Conservation (phyloP, 2,329 filamentous ascomycete genomes). For the Emmonsiellopsis sp. region DNA sequence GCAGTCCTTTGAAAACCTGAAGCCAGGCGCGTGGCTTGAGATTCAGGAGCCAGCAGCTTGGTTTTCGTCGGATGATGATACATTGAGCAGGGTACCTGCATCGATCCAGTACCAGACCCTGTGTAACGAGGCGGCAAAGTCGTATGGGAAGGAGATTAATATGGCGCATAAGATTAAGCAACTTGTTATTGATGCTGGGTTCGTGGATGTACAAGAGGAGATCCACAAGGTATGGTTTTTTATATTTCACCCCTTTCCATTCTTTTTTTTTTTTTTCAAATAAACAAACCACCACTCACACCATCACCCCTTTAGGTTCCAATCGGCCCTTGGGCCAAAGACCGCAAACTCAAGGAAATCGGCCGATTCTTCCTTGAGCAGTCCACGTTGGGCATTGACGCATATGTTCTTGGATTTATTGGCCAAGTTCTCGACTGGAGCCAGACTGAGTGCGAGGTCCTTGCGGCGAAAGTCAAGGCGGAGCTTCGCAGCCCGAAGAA, state of each 20-base stretch:
- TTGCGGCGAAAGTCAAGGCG: slow-evolving; percentile 23
- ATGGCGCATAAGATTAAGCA: slow-evolving; percentile 17
- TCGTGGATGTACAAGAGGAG: slow-evolving; percentile 22
- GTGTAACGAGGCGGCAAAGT: slow-evolving; percentile 14
- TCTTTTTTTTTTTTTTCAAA: background rate
- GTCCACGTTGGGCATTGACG: slow-evolving; percentile 16
- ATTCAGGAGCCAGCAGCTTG: slow-evolving; percentile 19
- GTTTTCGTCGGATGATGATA: slow-evolving; percentile 15
- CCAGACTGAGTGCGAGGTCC: slow-evolving; percentile 22
- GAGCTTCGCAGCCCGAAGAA: slow-evolving; percentile 22
- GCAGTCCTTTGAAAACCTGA: slow-evolving; percentile 17
- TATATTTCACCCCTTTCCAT: background rate
- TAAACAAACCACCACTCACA: background rate
- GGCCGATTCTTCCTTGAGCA: slow-evolving; percentile 24
- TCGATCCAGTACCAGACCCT: slow-evolving; percentile 17
- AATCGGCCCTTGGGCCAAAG: slow-evolving; percentile 32
- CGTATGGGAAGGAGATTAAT: slow-evolving; percentile 18
- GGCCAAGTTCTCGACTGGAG: slow-evolving; percentile 22
- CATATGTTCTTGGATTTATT: slow-evolving; percentile 20
- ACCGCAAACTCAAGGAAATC: slow-evolving; percentile 41
- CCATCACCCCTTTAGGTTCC: slow-evolving; percentile 15
- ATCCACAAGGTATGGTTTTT: slow-evolving; percentile 14
- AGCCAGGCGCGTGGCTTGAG: slow-evolving; percentile 23
- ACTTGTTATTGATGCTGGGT: slow-evolving; percentile 24
- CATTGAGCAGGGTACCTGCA: slow-evolving; percentile 9